Base-by-base conservation (phyloP, 2,329 filamentous ascomycete genomes). In the Penicillium sp. region DNA sequence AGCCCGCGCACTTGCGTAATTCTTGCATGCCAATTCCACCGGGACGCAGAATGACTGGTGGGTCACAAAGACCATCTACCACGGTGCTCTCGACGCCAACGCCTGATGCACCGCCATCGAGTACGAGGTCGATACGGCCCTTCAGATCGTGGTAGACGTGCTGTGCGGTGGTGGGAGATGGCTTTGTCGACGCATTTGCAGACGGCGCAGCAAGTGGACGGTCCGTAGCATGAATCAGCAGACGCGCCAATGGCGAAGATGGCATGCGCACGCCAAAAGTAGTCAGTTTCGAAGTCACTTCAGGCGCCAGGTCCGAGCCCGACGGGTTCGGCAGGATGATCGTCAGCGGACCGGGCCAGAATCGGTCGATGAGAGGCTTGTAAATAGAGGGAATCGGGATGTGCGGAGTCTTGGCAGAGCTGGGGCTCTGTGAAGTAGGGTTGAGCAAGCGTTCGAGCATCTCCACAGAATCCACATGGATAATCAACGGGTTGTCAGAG, bases 21-120 rank as follows among this genome's bases (percentile, higher is more conserved):
- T 88, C 79, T 35, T 92, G 87, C 30, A 95, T 75, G 18, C 85
- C 83, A 20, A 98, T 73, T 6, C 92, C 92, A 1, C 92, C 92
- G 0, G 92, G 92, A 30, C 92, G 70, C 22, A 98, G 69, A 22
- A 98, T 79, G 2, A 82, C 77, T 0, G 92, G 92, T 5, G 90
- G 89, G 32, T 76, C 67, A 41, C 79, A 86, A 10, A 96, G 68
- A 0, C 92, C 92, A 56, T 96, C 92, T 0, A 98, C 88, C 1
- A 98, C 92, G 0, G 92, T 98, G 60, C 88, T 95, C 66, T 98
- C 92, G 0, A 98, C 88, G 1, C 92, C 92, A 8, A 98, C 87
- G 13, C 76, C 74, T 55, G 89, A 96, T 0, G 80, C 68, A 0
- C 92, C 92, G 2, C 90, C 92, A 51, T 98, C 90, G 0, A 98